Evolutionary conservation across 2,329 filamentous ascomycete genomes (phyloP).

Genomic region (Diaporthe sp.): DNA sequence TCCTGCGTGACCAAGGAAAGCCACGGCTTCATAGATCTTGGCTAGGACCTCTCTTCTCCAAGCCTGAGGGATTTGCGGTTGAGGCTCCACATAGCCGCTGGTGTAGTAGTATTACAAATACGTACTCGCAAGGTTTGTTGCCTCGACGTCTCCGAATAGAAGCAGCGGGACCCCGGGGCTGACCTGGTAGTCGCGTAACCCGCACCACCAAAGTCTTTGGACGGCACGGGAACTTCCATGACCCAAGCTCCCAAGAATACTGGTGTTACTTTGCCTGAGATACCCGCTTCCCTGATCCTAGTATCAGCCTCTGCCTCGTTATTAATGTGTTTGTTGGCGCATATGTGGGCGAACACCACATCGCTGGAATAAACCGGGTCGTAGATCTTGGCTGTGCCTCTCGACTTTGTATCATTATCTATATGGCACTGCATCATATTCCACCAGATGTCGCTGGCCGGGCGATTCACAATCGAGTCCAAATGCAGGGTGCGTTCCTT

Average conservation of each 20-base stretch:
- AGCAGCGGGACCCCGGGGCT: background rate
- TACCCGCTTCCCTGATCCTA: background rate
- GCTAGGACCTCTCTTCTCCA: background rate
- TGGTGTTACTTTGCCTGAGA: background rate
- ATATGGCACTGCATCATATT: background rate
- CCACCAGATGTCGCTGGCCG: background rate
- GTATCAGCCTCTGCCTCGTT: background rate
- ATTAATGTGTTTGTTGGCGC: background rate
- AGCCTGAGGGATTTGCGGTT: background rate
- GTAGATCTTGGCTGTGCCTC: conserved; percentile 1
- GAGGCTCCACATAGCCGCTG: background rate
- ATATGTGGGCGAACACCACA: background rate
- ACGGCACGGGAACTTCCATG: background rate
- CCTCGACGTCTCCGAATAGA: background rate
- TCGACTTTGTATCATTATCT: background rate
- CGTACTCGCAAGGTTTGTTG: background rate
- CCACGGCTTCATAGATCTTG: background rate
- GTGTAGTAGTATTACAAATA: background rate
- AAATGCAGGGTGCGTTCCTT: background rate
- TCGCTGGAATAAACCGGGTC: background rate
- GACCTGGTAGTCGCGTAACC: background rate
- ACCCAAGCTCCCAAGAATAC: background rate
- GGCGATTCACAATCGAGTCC: background rate
- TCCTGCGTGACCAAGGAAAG: background rate
- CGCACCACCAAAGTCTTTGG: background rate